phyloP scores from a whole-genome alignment of 257 asterid species.

The Orobanche coerulescens region DNA sequence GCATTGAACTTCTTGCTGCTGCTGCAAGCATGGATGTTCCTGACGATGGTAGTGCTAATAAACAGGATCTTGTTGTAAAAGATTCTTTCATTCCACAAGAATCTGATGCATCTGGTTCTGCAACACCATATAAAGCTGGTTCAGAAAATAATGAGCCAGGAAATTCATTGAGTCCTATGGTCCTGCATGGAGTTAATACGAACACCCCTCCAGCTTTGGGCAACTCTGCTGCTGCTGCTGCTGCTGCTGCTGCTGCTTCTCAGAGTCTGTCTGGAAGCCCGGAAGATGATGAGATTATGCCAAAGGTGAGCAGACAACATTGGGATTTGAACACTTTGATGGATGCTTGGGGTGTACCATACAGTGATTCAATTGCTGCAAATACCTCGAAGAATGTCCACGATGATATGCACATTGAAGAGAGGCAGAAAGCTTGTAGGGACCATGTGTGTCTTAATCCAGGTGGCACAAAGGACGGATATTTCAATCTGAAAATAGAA shows the following conservation, averaged over 20 bases:
- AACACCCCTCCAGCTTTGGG: conserved; percentile 22
- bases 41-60: conserved; percentile 21
- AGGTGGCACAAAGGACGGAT: conserved; percentile 4
- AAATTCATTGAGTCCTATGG: conserved; percentile 20
- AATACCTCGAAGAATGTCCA: conserved; percentile 20
- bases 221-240: conserved; percentile 23
- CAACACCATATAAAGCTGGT: conserved; percentile 17
- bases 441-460: neutral
- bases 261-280: conserved; percentile 26
- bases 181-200: conserved; percentile 19
- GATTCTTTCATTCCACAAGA: conserved; percentile 28
- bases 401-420: conserved; percentile 16
- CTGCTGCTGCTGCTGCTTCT: conserved; percentile 29
- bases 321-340: conserved; percentile 77
- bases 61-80: conserved; percentile 31
- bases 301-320: conserved; percentile 49
- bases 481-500: conserved; percentile 18
- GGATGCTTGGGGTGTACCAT: conserved; percentile 81
- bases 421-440: conserved; percentile 20
- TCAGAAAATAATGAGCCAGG: conserved; percentile 20
- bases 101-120: conserved; percentile 25
- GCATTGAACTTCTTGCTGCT: conserved; percentile 80
- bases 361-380: conserved; percentile 24
- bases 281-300: conserved; percentile 21
- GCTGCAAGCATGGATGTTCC: conserved; percentile 63